Conservation (phyloP, 2,329 filamentous ascomycete species). For the Nigrograna mackinnonii region DNA sequence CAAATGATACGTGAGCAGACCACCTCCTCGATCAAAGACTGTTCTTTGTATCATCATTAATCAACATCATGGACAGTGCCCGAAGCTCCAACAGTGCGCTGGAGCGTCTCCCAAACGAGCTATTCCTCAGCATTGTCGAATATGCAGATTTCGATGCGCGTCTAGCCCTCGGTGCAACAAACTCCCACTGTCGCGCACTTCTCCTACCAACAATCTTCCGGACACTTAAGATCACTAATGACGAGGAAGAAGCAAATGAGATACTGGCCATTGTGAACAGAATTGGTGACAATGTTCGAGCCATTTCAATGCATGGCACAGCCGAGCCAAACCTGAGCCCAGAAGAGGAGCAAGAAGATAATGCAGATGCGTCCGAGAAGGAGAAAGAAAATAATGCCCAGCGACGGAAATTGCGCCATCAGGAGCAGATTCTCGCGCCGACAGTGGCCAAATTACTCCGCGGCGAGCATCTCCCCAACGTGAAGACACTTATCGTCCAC, state of each 20-base stretch:
- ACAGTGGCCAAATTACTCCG: background rate
- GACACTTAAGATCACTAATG: background rate
- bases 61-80: background rate
- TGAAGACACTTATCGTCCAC: background rate
- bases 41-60: background rate
- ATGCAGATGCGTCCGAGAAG: background rate
- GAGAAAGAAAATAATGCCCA: background rate
- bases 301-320: background rate
- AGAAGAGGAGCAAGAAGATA: background rate
- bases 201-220: background rate
- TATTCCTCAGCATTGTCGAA: background rate
- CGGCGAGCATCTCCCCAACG: background rate
- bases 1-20: background rate
- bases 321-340: background rate
- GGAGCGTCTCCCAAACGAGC: background rate
- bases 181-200: background rate
- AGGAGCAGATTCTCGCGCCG: background rate
- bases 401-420: background rate
- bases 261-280: background rate
- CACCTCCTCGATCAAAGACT: background rate
- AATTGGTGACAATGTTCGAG: background rate
- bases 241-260: background rate
- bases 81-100: background rate
- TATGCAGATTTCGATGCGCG: background rate
- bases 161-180: background rate